Conservation (phyloP, 345 rosid species). For the Stellera chamaejasme region DNA sequence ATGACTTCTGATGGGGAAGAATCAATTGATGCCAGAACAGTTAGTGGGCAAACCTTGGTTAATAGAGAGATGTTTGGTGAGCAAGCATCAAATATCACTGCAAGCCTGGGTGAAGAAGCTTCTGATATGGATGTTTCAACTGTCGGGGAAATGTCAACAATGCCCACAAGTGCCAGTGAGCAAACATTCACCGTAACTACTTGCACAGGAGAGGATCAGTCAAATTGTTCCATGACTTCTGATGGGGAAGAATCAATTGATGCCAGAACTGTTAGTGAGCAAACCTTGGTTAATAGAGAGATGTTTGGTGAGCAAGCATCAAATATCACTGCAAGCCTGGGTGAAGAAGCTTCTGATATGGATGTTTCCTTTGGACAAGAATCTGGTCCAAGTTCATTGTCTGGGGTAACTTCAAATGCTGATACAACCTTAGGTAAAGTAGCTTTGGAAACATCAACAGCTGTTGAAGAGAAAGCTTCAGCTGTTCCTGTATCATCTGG, state of each 20-base stretch:
- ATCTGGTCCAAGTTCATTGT: not conserved
- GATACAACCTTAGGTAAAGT: slow-evolving; percentile 3
- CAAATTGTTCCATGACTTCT: not conserved
- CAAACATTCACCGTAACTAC: not conserved
- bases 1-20: slow-evolving; percentile 1
- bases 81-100: not conserved
- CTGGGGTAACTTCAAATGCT: not conserved
- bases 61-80: not conserved
- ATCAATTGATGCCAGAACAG: not conserved
- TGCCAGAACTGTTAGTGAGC: not conserved
- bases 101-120: slow-evolving; percentile 10
- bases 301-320: slow-evolving; percentile 2
- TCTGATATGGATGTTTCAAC: slow-evolving; percentile 5
- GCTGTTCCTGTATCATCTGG: slow-evolving; percentile 1
- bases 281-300: not conserved
- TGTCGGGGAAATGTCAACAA: too few relatives aligned
- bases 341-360: slow-evolving; percentile 11
- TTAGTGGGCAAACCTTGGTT: not conserved
- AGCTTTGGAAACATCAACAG: not conserved
- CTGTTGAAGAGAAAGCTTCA: not conserved
- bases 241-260: not conserved
- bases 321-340: not conserved
- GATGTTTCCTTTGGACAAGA: slow-evolving; percentile 10
- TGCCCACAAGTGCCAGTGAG: not conserved
- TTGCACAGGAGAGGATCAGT: too few relatives aligned